Percentiles rank a stretch among this genome's conserved stretches.
Evolutionary conservation across 371 early-diverging fungal genomes (phyloP).

Genomic region (Nosema granulosis): DNA sequence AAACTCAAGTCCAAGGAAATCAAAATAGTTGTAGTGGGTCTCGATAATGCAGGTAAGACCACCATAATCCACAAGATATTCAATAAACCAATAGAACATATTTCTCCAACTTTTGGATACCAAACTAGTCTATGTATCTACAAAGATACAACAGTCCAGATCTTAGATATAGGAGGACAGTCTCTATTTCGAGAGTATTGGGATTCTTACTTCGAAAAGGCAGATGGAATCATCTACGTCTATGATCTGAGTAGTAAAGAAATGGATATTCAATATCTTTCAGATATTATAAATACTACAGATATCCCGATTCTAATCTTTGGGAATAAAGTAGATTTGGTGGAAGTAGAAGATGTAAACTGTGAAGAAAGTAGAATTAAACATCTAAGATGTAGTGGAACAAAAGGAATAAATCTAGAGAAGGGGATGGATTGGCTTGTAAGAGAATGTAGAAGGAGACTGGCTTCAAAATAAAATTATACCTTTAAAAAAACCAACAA

Average conservation of each 20-base stretch:
- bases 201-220: constrained; percentile 97
- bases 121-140: constrained; percentile 39
- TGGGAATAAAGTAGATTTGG: constrained; percentile 58
- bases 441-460: constrained; percentile 6
- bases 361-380: neutral
- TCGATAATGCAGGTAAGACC: constrained; percentile 98
- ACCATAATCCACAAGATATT: constrained; percentile 87
- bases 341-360: neutral
- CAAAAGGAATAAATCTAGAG: neutral
- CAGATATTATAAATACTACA: constrained; percentile 73
- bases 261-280: constrained; percentile 67
- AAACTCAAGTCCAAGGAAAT: constrained; percentile 72
- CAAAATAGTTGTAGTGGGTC: constrained; percentile 88
- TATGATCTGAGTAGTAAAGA: constrained; percentile 81
- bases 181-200: constrained; percentile 89
- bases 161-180: constrained; percentile 98
- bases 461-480: too few relatives aligned
- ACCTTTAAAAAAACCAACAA: too few relatives aligned
- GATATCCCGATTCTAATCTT: constrained; percentile 70
- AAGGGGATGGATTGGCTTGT: constrained; percentile 20
- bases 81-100: constrained; percentile 18
- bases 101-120: constrained; percentile 66
- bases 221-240: constrained; percentile 94
- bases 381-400: neutral
- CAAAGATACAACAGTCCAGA: constrained; percentile 72